Evolutionary conservation across 2,329 filamentous ascomycete genomes (phyloP).

Genomic region (Colletotrichum filicis): DNA sequence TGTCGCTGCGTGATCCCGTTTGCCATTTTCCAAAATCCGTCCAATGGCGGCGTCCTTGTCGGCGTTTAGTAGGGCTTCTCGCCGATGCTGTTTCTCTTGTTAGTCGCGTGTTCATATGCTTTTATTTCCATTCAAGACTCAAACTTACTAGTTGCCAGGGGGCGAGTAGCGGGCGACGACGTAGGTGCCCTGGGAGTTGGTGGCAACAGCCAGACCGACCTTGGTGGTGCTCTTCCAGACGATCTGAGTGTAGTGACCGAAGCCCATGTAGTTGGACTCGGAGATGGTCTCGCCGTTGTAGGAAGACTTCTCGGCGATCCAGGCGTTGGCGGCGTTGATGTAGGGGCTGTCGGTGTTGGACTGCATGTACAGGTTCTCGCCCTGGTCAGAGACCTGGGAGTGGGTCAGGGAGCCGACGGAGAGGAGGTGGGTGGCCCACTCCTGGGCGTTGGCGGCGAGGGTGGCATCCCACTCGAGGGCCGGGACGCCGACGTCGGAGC

Average conservation of each 20-base stretch:
- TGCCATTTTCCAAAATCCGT: conserved; percentile 10
- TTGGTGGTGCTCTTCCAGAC: conserved; percentile 46
- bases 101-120: neutral
- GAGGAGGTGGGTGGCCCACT: conserved; percentile 31
- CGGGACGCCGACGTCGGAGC: conserved; percentile 28
- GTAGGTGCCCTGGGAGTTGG: conserved; percentile 42
- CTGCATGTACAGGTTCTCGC: conserved; percentile 37
- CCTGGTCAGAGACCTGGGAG: conserved; percentile 23
- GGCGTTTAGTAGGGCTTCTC: conserved; percentile 41
- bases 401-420: conserved; percentile 34
- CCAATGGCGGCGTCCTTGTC: conserved; percentile 1
- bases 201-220: conserved; percentile 44
- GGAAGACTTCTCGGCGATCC: conserved; percentile 29
- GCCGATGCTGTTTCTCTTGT: conserved; percentile 35
- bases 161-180: conserved; percentile 47
- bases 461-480: conserved; percentile 40
- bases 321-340: conserved; percentile 30
- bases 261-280: conserved; percentile 34
- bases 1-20: neutral
- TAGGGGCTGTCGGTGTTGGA: conserved; percentile 20
- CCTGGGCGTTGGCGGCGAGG: conserved; percentile 42
- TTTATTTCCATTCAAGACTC: neutral
- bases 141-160: conserved; percentile 43
- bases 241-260: conserved; percentile 45
- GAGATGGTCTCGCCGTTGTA: conserved; percentile 33